A percentile compares a stretch with the other conserved stretches of the same genome.
phyloP scores from a whole-genome alignment of 306 rosid species.

The Ormosia semicastrata region DNA sequence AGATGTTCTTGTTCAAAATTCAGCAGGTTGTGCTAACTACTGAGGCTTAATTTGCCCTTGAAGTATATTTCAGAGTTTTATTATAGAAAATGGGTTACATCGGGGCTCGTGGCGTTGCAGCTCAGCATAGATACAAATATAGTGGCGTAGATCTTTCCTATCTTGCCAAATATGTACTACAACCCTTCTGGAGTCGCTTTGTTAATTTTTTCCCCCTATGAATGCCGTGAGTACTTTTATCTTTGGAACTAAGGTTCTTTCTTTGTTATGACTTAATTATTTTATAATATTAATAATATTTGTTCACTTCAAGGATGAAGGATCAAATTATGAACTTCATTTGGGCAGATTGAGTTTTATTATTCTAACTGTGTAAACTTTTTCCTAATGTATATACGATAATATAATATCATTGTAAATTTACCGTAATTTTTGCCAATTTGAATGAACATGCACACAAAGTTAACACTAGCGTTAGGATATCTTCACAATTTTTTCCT shows the following conservation, averaged over 20 bases:
- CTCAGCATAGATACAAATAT: constrained; percentile 77
- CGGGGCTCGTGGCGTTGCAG: constrained; percentile 78
- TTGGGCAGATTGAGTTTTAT: constrained; percentile 6
- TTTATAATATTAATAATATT: neutral
- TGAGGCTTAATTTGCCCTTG: constrained; percentile 31
- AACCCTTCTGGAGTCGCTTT: constrained; percentile 85
- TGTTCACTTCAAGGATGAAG: constrained; percentile 3
- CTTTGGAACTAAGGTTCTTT: neutral
- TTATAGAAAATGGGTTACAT: constrained; percentile 72
- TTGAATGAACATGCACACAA: neutral
- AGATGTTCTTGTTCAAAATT: constrained; percentile 19
- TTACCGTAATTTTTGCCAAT: neutral
- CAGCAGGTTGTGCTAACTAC: constrained; percentile 43
- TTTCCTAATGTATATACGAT: neutral
- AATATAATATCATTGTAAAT: neutral
- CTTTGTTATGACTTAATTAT: constrained; percentile 6
- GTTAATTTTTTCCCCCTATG: constrained; percentile 87
- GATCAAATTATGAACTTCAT: constrained; percentile 2
- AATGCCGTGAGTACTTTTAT: constrained; percentile 85
- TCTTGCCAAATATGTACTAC: constrained; percentile 85
- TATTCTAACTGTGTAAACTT: neutral
- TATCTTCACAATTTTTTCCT: neutral
- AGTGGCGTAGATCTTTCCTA: constrained; percentile 91
- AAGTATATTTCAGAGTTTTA: constrained; percentile 27
- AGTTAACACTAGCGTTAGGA: neutral